phyloP scores from a whole-genome alignment of 768 basidiomycete species.

The Boletellus emodensis region DNA sequence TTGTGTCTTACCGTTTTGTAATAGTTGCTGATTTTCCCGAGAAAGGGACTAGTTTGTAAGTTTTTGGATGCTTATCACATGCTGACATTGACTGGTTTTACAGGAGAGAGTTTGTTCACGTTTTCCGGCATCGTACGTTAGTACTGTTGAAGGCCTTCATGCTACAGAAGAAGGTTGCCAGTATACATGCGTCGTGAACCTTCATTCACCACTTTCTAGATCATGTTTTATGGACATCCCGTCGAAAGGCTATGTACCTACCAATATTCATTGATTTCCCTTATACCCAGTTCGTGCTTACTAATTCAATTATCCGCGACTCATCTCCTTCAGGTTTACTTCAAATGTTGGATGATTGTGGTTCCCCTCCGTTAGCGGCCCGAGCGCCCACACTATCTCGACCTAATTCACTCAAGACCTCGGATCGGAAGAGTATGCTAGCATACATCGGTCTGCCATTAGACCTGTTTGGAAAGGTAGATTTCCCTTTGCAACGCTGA shows the following conservation, averaged over 20 bases:
- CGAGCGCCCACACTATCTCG: constrained; percentile 60
- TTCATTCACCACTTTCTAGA: constrained; percentile 41
- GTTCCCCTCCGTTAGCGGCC: constrained; percentile 71
- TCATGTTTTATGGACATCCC: constrained; percentile 96
- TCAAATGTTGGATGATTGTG: constrained; percentile 87
- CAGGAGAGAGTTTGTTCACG: constrained; percentile 89
- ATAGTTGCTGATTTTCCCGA: constrained; percentile 7
- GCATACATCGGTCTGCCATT: constrained; percentile 91
- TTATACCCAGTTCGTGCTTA: constrained; percentile 67
- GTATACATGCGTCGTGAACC: neutral
- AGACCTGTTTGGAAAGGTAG: constrained; percentile 87
- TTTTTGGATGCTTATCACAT: neutral
- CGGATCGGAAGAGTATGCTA: constrained; percentile 87
- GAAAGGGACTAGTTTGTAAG: constrained; percentile 68
- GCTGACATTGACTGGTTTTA: constrained; percentile 1
- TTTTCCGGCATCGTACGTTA: constrained; percentile 88
- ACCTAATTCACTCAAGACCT: constrained; percentile 80
- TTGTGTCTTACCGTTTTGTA: neutral
- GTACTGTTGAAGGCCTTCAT: constrained; percentile 93
- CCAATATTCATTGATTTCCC: constrained; percentile 93
- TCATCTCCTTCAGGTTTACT: constrained; percentile 57
- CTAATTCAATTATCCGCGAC: neutral
- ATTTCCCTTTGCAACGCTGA: neutral
- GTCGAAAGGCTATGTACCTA: constrained; percentile 96
- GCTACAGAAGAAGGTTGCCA: constrained; percentile 80